Conservation (phyloP, 176 grass and related monocot genomes). For the Rhynchospora pubera region DNA sequence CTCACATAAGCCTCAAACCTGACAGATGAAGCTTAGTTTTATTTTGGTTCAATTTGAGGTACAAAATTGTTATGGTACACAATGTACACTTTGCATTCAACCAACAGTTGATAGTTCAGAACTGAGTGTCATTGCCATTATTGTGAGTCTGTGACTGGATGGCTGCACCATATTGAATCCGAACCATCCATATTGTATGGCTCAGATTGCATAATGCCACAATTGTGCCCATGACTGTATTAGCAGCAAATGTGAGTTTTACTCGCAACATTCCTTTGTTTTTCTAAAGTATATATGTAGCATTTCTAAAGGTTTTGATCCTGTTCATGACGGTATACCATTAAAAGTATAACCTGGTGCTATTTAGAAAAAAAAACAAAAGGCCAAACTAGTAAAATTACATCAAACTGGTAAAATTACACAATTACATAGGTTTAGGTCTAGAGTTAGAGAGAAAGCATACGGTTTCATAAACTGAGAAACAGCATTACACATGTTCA, state of each 20-base stretch:
- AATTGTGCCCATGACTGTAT: neutral
- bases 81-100: too few relatives aligned
- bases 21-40: too few relatives aligned
- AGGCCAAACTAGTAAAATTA: neutral
- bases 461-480: constrained; percentile 17
- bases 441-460: neutral
- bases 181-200: neutral
- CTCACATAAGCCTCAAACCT: neutral
- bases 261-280: neutral
- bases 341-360: neutral
- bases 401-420: neutral
- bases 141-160: neutral
- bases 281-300: neutral
- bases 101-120: neutral
- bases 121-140: neutral
- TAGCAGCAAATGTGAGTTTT: neutral
- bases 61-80: too few relatives aligned
- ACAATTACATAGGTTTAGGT: neutral
- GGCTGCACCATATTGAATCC: neutral
- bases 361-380: neutral
- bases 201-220: neutral
- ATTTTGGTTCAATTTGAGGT: too few relatives aligned
- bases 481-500: constrained; percentile 11
- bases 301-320: neutral
- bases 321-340: neutral